Percentiles rank a stretch among this genome's conserved stretches.
Conservation (phyloP, 306 rosid genomes). For the Cicer judaicum region DNA sequence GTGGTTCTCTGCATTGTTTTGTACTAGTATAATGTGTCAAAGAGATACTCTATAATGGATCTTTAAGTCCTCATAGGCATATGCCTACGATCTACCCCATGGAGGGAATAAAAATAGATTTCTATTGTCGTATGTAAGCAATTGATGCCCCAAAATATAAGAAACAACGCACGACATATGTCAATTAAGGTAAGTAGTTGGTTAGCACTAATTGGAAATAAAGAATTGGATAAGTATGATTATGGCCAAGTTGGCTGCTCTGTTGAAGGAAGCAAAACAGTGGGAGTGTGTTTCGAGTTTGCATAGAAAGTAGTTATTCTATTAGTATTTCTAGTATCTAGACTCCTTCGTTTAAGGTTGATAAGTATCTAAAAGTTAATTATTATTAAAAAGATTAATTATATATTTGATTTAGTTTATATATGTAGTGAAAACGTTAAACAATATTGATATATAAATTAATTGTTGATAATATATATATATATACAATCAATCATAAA, state of each 20-base stretch:
- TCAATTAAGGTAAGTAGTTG: constrained; percentile 41
- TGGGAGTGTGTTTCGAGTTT: constrained; percentile 19
- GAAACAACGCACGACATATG: constrained; percentile 9
- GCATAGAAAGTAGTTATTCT: neutral
- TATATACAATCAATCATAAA: too few species aligned
- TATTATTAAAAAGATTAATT: neutral
- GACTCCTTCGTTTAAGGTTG: neutral
- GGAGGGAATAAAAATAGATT: constrained; percentile 36
- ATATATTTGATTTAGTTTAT: too few species aligned
- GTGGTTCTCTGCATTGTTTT: constrained; percentile 15
- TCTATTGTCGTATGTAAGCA: neutral
- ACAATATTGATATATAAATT: too few species aligned
- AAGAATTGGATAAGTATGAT: constrained; percentile 34
- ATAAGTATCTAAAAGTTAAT: neutral
- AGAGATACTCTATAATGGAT: constrained; percentile 42
- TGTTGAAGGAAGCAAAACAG: constrained; percentile 48
- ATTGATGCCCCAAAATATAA: constrained; percentile 12
- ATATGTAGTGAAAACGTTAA: too few species aligned
- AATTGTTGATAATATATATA: too few species aligned
- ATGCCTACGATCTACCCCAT: constrained; percentile 18
- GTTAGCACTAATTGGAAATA: constrained; percentile 37
- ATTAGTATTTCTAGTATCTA: neutral
- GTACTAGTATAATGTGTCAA: neutral
- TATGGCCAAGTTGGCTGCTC: constrained; percentile 35
- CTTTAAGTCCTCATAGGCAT: constrained; percentile 16